Base-by-base conservation (phyloP, 805 yeast species). In the fission yeast (Schizosaccharomyces pombe) region DNA sequence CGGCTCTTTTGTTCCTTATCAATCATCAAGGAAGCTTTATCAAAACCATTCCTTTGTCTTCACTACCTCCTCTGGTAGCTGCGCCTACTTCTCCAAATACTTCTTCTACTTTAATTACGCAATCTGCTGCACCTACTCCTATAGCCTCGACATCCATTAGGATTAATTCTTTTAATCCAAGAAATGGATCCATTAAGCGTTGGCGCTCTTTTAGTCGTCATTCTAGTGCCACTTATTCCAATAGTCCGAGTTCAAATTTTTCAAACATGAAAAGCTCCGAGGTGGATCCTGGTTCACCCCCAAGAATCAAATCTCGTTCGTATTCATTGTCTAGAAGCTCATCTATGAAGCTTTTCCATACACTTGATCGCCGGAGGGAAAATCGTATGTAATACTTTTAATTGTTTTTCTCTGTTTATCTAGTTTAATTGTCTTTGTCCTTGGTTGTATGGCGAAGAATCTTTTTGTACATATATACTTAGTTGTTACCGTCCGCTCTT, bases 1-100 rank as follows among this genome's bases (percentile, higher is more conserved):
- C 78, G 5, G 95, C 85, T 33, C 81, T 91, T 28, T 93, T 87
- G 62, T 86, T 89, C 59, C 73, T 91, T 69, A 83, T 89, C 56
- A 87, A 82, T 59, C 85, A 89, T 64, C 80, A 89, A 22, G 80
- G 82, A 64, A 78, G 79, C 64, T 72, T 89, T 29, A 29, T 51
- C 2, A 22, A 29, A 14, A 33, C 39, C 19, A 51, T 51, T 30
- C 52, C 52, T 47, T 19, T 26, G 16, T 47, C 52, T n/a, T 37
- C 43, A 24, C 22, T 37, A 37, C 43, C 43, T 37, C 43, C 43
- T 24, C 6, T 37, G 4, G 43, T 37, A 16, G 24, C 43, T 24
- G 22, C 24, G 6, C 43, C 43, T 3, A 37, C 43, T 9, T 37
- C 43, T n/a, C 43, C 43, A 8, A 14, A 37, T 37, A 24, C 43